These are phyloP conservation scores for Alternaria gansuensis DNA, from an alignment of 2,329 filamentous ascomycete genomes.

Conservation along the genomic window DNA sequence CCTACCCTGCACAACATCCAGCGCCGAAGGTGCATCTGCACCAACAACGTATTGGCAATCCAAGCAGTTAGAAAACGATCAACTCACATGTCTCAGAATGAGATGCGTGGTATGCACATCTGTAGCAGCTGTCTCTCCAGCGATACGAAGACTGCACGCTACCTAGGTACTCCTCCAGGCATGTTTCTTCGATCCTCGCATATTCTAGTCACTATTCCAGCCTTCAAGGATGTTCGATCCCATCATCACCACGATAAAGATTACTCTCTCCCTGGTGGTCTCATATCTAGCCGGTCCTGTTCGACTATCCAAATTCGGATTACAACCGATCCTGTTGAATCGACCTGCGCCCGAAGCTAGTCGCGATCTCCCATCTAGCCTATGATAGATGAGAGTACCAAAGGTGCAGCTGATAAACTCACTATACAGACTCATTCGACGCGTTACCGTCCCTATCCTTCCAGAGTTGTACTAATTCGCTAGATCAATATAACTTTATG, in stretches of 20 bases:
- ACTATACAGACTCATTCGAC: neutral
- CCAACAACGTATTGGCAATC: slow-evolving; percentile 1
- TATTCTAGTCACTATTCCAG: neutral
- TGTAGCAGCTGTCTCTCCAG: neutral
- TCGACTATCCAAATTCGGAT: neutral
- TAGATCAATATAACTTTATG: neutral
- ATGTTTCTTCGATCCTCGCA: neutral
- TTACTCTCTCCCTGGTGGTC: neutral
- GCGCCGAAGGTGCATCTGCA: neutral
- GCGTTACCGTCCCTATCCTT: neutral
- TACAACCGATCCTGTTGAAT: neutral
- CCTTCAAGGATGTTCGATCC: neutral
- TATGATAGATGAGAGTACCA: neutral
- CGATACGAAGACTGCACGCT: neutral
- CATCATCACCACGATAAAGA: neutral
- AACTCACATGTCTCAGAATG: slow-evolving; percentile 3
- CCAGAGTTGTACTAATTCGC: neutral
- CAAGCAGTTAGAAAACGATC: neutral
- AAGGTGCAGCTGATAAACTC: neutral
- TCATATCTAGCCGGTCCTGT: neutral
- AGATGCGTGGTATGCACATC: neutral
- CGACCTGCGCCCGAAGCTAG: neutral
- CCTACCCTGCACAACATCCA: slow-evolving; percentile 7
- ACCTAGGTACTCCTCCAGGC: neutral
- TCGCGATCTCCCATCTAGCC: neutral